Evolutionary conservation across 2,329 filamentous ascomycete genomes (phyloP), one percentile per base, ranked within the genome.

Genomic region (Penicillium decumbens): DNA sequence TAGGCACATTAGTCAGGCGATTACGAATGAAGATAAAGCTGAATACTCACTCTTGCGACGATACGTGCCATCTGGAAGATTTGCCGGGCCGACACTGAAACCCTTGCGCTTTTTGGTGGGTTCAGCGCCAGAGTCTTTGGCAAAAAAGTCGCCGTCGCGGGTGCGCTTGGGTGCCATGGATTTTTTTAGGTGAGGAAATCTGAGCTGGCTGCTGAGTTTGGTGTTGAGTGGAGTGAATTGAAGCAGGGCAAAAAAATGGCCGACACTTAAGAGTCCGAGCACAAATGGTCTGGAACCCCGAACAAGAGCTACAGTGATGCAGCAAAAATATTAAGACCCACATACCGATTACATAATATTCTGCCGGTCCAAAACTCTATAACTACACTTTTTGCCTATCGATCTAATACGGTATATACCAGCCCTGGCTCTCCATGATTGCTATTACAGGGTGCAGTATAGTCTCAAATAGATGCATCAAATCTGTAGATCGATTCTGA

Each of bases 1-100:
- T 12, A 9, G 10, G 20, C 1, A 20, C 4, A 6, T 37, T 12
- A 37, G 33, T 10, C 18, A 12, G 8, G 30, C 40, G 24, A 18
- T 49, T 44, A 38, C 43, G 25, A 30, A 9, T 44, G 24, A 32
- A 8, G 1, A 10, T 10, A 3, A 12, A 15, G 9, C 2, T 2
- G 13, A 20, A 37, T 38, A 47, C 55, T 51, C 51, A 84, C 82
- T 79, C 76, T 95, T 95, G 62, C 92, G 84, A 63, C 83, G 82
- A 80, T 93, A 89, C 20, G 86, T 85, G 47, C 92, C 91, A 68
- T 96, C 91, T 35, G 92, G 92, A 24, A 97, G 77, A 68, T 96
- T 95, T 32, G 87, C 87, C 27, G 92, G 91, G 0, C 91, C 92
- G 49, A 96, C 87, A 35, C 81, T 81, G 74, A 97, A 96, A 43